A percentile compares a stretch with the other conserved stretches of the same genome.
These are phyloP conservation scores for Amborella trichopoda DNA, from an alignment of 164 flowering plant genomes.

Conservation along the genomic window DNA sequence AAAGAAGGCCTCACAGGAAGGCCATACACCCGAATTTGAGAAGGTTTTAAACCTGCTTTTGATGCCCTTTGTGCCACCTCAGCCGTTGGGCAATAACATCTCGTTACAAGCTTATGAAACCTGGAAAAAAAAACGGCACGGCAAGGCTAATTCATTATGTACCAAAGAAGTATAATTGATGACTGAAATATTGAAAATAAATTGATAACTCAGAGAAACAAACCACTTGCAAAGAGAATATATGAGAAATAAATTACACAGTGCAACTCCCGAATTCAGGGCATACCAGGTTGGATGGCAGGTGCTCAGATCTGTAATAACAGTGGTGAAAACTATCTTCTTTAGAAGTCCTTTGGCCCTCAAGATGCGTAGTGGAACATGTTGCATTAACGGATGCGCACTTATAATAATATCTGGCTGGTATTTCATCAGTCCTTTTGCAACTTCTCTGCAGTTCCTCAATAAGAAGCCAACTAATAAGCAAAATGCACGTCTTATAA, in stretches of 20 bases:
- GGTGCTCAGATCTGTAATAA: slow-evolving; percentile 87
- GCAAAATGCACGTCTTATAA: too few species aligned
- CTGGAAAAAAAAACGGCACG: slow-evolving; percentile 36
- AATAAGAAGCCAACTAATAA: too few species aligned
- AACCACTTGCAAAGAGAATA: too few species aligned
- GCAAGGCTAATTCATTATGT: too few species aligned
- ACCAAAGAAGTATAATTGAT: too few species aligned
- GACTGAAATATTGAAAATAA: too few species aligned
- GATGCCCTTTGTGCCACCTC: slow-evolving; percentile 80
- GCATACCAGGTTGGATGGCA: slow-evolving; percentile 95
- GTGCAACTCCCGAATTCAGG: too few species aligned
- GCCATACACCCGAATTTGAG: slow-evolving; percentile 88
- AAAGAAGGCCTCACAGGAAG: slow-evolving; percentile 97
- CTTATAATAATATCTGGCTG: slow-evolving; percentile 93
- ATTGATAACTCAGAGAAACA: too few species aligned
- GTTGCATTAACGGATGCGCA: slow-evolving; percentile 98
- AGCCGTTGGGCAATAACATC: slow-evolving; percentile 88
- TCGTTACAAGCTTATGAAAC: slow-evolving; percentile 97
- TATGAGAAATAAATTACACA: too few species aligned
- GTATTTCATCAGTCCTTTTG: slow-evolving; percentile 87
- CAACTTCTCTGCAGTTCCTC: slow-evolving; percentile 77
- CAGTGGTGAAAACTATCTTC: slow-evolving; percentile 92
- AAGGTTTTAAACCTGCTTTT: slow-evolving; percentile 80
- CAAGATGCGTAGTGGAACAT: slow-evolving; percentile 85
- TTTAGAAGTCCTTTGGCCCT: slow-evolving; percentile 74